phyloP scores from a whole-genome alignment of 2,329 filamentous ascomycete genomes.

The Epichloe scottii region DNA sequence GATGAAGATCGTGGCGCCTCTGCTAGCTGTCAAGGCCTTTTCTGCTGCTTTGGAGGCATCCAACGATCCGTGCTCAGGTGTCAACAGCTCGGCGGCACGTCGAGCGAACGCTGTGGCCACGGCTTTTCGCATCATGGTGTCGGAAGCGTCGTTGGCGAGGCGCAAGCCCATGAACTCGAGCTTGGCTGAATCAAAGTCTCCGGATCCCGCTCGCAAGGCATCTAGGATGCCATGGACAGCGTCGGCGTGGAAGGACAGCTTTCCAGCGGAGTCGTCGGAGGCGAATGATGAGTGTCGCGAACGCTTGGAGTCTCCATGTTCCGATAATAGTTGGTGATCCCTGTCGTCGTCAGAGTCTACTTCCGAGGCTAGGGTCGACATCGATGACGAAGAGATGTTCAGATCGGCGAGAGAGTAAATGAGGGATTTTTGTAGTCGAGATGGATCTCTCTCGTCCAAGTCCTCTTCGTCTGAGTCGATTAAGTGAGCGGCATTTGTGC shows the following conservation, averaged over 20 bases:
- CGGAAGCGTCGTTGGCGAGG: conserved; percentile 80
- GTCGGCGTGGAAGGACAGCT: conserved; percentile 63
- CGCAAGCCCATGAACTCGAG: conserved; percentile 90
- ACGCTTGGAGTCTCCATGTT: conserved; percentile 34
- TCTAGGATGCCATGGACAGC: conserved; percentile 81
- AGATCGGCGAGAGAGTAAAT: conserved; percentile 40
- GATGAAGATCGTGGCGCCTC: conserved; percentile 43
- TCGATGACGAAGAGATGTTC: conserved; percentile 40
- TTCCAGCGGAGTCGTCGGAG: conserved; percentile 53
- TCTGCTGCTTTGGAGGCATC: conserved; percentile 54
- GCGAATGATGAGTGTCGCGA: conserved; percentile 60
- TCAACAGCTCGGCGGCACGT: conserved; percentile 58
- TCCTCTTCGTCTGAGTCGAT: conserved; percentile 35
- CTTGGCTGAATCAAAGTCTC: conserved; percentile 70
- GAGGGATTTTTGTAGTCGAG: conserved; percentile 40
- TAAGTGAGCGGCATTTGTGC: conserved; percentile 39
- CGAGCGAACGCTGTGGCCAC: conserved; percentile 78
- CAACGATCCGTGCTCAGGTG: conserved; percentile 35
- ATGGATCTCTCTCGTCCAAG: conserved; percentile 35
- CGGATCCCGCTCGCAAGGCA: conserved; percentile 60
- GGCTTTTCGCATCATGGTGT: conserved; percentile 75
- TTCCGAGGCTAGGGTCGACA: conserved; percentile 51
- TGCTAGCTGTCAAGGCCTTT: conserved; percentile 41
- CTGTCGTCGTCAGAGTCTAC: conserved; percentile 54
- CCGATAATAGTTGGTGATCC: conserved; percentile 45